Percentiles rank a stretch among this genome's conserved stretches.
Evolutionary conservation across 768 basidiomycete genomes (phyloP).

Genomic region (Cyclocybe aegerita): DNA sequence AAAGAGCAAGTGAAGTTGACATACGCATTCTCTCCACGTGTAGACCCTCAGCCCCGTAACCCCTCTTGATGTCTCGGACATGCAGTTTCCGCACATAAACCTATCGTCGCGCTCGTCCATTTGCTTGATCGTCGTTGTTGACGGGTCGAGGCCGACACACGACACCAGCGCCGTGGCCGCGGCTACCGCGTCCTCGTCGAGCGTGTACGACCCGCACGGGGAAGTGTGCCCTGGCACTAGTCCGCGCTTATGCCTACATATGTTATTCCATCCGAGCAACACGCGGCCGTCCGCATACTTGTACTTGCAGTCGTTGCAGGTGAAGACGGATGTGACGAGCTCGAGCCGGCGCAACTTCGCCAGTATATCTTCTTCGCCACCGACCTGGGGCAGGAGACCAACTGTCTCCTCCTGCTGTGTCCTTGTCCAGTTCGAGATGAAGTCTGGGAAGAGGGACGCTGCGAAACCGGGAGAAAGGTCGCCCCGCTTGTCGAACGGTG

Average conservation of each 20-base stretch:
- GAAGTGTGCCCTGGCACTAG: conserved; percentile 1
- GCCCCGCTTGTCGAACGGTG: conserved; percentile 12
- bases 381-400: conserved; percentile 4
- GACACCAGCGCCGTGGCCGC: conserved; percentile 16
- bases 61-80: conserved; percentile 10
- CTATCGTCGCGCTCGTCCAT: conserved; percentile 17
- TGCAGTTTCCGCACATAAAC: conserved; percentile 20
- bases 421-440: conserved; percentile 14
- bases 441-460: conserved; percentile 13
- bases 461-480: conserved; percentile 12
- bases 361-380: conserved; percentile 7
- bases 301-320: conserved; percentile 13
- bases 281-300: conserved; percentile 8
- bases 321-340: conserved; percentile 19
- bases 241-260: conserved; percentile 15
- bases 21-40: conserved; percentile 23
- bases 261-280: conserved; percentile 19
- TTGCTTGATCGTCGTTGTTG: conserved; percentile 14
- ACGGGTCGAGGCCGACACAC: conserved; percentile 17
- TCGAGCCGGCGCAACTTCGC: conserved; percentile 10
- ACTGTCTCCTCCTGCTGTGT: conserved; percentile 10
- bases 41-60: conserved; percentile 17
- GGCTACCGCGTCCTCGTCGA: conserved; percentile 4
- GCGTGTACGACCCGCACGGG: conserved; percentile 8
- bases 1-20: not conserved